Base-by-base conservation (phyloP, 768 basidiomycete species). In the Asterophora parasitica region DNA sequence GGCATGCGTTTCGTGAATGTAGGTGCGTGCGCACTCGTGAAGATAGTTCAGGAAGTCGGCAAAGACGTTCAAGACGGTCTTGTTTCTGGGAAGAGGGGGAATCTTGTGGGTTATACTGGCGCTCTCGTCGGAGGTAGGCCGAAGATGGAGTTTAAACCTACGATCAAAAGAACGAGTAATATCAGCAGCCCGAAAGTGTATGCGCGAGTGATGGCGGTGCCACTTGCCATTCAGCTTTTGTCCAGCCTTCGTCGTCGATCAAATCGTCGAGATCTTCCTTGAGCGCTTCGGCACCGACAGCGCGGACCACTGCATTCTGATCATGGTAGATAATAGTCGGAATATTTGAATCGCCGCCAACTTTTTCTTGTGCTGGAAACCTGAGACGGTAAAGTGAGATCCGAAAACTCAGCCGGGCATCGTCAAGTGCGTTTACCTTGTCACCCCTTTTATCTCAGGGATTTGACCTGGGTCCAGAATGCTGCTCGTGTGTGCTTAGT, bases 11-110 rank as follows among this genome's bases (percentile, higher is more conserved):
- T 78, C 73, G 49, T 71, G 60, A 20, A 80, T 71, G 42, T 72
- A 80, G 2, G 55, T 64, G 44, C 52, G 59, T 0, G 76, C 64
- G 44, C 75, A 76, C 17, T 59, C 49, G 31, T 71, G 67, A 5
- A 79, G 65, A 52, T 80, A 79, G 16, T 39, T 36, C 53, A 80
- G 61, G 44, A 78, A 79, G 53, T 81, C 79, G 0, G 66, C 59
- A 17, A 78, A 69, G 38, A 79, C 62, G 26, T 79, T 65, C 0
- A 71, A 52, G 4, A 70, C 68, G 1, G 67, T 66, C 58, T 66
- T 75, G 51, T 65, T 65, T 9, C 54, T 46, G 4, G 80, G 77
- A n/a, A 81, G 66, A 0, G 69, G 55, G 0, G 71, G 72, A 10
- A 54, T 46, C 2, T 59, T 46, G 58, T 46, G 17, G 50, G 54